These are phyloP conservation scores for Vitis hybrid DNA, from an alignment of 177 flowering plant species.

Conservation along the genomic window DNA sequence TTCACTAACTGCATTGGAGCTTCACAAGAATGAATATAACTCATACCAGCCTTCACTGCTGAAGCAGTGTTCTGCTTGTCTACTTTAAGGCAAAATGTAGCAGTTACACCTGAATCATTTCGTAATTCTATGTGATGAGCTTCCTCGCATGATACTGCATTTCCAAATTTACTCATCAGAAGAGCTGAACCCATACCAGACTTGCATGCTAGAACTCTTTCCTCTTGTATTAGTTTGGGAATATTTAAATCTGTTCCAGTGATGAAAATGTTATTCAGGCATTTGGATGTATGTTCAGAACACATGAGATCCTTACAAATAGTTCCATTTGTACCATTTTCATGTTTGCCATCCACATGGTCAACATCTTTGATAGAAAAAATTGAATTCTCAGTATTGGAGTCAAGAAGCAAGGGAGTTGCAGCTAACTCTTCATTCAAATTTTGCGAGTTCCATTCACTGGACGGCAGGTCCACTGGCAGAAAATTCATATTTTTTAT, in stretches of 20 bases:
- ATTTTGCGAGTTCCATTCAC: background rate
- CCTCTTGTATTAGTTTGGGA: constrained; percentile 6
- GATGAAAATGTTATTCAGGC: background rate
- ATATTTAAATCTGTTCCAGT: constrained; percentile 4
- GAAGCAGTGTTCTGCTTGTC: constrained; percentile 12
- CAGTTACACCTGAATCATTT: no score
- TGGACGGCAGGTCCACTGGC: constrained; percentile 7
- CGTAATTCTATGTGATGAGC: background rate
- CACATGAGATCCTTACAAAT: background rate
- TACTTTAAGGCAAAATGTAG: background rate
- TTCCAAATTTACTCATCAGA: constrained; percentile 4
- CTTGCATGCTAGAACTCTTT: constrained; percentile 1
- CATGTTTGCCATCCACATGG: constrained; percentile 4
- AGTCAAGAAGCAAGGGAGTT: constrained; percentile 8
- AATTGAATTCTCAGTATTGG: constrained; percentile 10
- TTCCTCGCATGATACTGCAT: constrained; percentile 5
- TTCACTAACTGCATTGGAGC: background rate
- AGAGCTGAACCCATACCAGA: constrained; percentile 1
- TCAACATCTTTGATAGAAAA: constrained; percentile 8
- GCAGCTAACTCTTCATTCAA: constrained; percentile 9
- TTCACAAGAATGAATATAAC: constrained; percentile 9
- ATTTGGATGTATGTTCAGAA: background rate
- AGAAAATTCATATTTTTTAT: constrained; percentile 15
- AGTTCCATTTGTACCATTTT: constrained; percentile 2
- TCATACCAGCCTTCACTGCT: constrained; percentile 10